Percentiles rank a stretch among this genome's conserved stretches.
Evolutionary conservation across 495 filamentous ascomycete species (phyloP).

Genomic region (Trichoderma asperelloides): DNA sequence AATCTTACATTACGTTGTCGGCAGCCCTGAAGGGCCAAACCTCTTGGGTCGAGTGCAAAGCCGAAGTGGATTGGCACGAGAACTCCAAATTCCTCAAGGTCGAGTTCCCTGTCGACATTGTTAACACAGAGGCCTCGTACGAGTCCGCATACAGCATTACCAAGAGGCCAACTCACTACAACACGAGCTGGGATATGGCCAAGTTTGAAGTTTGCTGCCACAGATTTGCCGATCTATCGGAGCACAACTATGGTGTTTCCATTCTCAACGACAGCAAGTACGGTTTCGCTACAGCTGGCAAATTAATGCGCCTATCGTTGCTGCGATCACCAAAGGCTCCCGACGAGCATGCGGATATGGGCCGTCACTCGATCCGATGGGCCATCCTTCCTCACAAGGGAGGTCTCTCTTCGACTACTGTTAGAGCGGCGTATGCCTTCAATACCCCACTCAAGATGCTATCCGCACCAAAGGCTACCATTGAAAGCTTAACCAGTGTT

Average conservation of each 20-base stretch:
- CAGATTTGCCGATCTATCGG: conserved; percentile 93
- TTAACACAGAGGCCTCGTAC: conserved; percentile 89
- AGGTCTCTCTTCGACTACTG: conserved; percentile 56
- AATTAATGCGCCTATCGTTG: conserved; percentile 82
- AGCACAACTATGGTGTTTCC: conserved; percentile 83
- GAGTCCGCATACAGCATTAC: conserved; percentile 91
- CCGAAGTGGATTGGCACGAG: conserved; percentile 87
- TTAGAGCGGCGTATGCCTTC: conserved; percentile 81
- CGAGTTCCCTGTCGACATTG: conserved; percentile 90
- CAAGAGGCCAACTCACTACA: conserved; percentile 86
- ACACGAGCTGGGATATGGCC: conserved; percentile 97
- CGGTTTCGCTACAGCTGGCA: conserved; percentile 88
- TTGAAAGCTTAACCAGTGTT: conserved; percentile 28
- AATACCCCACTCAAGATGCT: conserved; percentile 67
- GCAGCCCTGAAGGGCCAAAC: conserved; percentile 55
- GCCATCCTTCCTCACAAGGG: conserved; percentile 84
- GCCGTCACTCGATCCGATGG: conserved; percentile 78
- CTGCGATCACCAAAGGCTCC: conserved; percentile 92
- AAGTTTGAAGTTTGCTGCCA: conserved; percentile 99
- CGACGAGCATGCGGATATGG: conserved; percentile 96
- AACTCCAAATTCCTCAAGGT: conserved; percentile 98
- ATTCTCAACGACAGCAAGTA: conserved; percentile 96
- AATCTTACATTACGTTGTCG: conserved; percentile 73
- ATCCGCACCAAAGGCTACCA: conserved; percentile 20
- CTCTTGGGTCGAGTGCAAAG: conserved; percentile 67